Conservation (phyloP, 352 stramenopile genomes). For the Phytophthora capsici region DNA sequence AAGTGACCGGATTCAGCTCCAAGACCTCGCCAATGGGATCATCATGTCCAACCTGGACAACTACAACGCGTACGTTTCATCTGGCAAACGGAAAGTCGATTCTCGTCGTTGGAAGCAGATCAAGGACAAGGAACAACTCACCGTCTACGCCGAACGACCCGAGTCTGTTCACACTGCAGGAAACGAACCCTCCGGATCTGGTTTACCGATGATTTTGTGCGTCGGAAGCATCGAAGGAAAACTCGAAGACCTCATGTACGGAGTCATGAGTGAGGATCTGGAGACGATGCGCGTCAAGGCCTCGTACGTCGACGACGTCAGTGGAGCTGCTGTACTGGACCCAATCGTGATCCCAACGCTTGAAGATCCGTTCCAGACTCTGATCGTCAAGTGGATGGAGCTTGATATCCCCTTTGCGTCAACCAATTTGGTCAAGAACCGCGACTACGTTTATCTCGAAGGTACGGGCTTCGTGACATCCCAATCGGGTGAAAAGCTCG, state of each 20-base stretch:
- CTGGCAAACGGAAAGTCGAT: constrained; percentile 30
- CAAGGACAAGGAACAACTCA: constrained; percentile 36
- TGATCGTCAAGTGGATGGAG: constrained; percentile 47
- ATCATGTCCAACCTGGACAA: constrained; percentile 20
- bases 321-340: constrained; percentile 30
- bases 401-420: constrained; percentile 33
- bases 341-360: constrained; percentile 26
- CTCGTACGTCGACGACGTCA: constrained; percentile 41
- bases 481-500: constrained; percentile 22
- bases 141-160: constrained; percentile 26
- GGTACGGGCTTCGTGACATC: constrained; percentile 20
- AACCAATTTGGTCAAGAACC: constrained; percentile 37
- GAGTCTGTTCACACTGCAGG: constrained; percentile 7
- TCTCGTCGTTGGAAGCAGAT: constrained; percentile 31
- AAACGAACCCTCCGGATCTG: constrained; percentile 16
- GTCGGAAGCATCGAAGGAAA: constrained; percentile 36
- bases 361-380: constrained; percentile 30
- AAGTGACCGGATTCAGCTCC: constrained; percentile 20
- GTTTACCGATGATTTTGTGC: constrained; percentile 35
- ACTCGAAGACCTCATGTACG: constrained; percentile 46
- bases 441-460: constrained; percentile 51
- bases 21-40: constrained; percentile 33
- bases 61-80: too few relatives aligned
- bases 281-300: constrained; percentile 47
- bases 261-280: constrained; percentile 38